Conservation (phyloP, 2,329 filamentous ascomycete species). For the Penicillium sp. region DNA sequence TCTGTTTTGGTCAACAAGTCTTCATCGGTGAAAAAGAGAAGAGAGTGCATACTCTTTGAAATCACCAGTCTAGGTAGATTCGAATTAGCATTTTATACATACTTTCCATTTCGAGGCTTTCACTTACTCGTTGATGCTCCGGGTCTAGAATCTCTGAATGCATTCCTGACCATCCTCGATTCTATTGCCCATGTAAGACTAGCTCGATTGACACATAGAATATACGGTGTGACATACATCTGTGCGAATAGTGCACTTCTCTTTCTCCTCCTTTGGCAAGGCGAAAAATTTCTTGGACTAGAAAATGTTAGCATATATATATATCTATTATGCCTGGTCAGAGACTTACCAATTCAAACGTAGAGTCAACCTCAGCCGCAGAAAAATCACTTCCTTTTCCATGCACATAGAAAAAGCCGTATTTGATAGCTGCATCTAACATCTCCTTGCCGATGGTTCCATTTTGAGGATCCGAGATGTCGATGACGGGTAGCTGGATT, state of each 20-base stretch:
- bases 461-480: constrained; percentile 64
- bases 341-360: constrained; percentile 66
- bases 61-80: constrained; percentile 61
- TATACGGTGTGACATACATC: constrained; percentile 36
- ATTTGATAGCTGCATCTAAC: constrained; percentile 72
- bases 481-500: constrained; percentile 70
- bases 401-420: constrained; percentile 87
- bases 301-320: neutral
- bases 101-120: constrained; percentile 2
- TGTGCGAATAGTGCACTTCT: constrained; percentile 67
- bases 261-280: constrained; percentile 67
- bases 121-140: constrained; percentile 66
- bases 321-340: neutral
- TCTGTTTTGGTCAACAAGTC: constrained; percentile 42
- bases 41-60: constrained; percentile 69
- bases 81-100: neutral
- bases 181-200: too few relatives aligned
- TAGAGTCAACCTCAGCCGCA: constrained; percentile 59
- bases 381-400: constrained; percentile 69
- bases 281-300: constrained; percentile 71
- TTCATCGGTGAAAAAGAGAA: neutral
- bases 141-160: constrained; percentile 85
- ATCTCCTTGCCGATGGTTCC: constrained; percentile 62
- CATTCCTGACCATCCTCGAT: constrained; percentile 86
- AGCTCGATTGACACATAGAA: neutral